phyloP scores from a whole-genome alignment of 2,329 filamentous ascomycete genomes.

The Aspergillus persii region DNA sequence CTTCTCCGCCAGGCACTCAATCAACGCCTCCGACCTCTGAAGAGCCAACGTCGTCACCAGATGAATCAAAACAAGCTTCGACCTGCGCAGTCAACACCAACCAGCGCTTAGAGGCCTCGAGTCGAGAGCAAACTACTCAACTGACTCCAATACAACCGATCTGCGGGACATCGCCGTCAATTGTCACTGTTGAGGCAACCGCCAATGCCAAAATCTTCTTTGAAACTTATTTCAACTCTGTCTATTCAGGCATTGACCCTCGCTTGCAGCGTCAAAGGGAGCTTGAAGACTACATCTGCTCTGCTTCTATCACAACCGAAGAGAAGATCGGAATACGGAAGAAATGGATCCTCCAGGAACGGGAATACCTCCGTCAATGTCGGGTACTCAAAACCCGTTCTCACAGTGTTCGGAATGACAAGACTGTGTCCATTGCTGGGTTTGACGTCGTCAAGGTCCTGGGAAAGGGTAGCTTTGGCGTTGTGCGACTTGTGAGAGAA shows the following conservation, averaged over 20 bases:
- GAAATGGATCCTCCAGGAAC: conserved; percentile 67
- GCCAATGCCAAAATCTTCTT: conserved; percentile 82
- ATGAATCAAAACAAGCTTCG: conserved; percentile 9
- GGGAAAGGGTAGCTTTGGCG: conserved; percentile 91
- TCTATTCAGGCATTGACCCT: conserved; percentile 57
- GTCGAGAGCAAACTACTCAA: not conserved
- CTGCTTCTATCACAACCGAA: conserved; percentile 56
- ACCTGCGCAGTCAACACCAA: conserved; percentile 1
- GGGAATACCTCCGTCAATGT: conserved; percentile 69
- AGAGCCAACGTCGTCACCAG: conserved; percentile 24
- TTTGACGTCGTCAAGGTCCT: conserved; percentile 80
- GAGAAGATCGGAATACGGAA: conserved; percentile 53
- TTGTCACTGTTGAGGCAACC: conserved; percentile 69
- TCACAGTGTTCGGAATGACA: conserved; percentile 36
- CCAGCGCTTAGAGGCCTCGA: not conserved
- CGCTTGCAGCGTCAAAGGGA: conserved; percentile 61
- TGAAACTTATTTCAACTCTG: conserved; percentile 77
- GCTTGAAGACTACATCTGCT: conserved; percentile 63
- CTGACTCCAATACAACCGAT: conserved; percentile 12
- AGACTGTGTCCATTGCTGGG: conserved; percentile 57
- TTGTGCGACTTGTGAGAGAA: conserved; percentile 81
- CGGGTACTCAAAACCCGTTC: conserved; percentile 67
- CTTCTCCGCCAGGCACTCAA: conserved; percentile 29
- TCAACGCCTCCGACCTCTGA: conserved; percentile 38
- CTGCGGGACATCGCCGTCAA: conserved; percentile 28